Evolutionary conservation across 106 monocot species (phyloP).

Genomic region (Apostasia shenzhenica): DNA sequence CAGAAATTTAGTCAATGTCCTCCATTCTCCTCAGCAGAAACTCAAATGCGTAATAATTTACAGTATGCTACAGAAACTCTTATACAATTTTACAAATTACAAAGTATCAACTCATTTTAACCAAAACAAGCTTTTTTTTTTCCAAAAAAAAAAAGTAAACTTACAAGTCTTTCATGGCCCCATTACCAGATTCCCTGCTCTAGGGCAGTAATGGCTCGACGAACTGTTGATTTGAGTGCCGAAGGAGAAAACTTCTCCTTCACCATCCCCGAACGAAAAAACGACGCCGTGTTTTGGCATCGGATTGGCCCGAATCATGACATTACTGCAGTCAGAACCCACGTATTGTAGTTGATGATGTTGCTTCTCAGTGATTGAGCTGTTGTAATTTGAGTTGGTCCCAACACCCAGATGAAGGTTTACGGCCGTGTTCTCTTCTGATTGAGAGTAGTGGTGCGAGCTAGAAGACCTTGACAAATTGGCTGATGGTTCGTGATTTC

Average conservation of each 20-base stretch:
- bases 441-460: constrained; percentile 22
- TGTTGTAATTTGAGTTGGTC: constrained; percentile 29
- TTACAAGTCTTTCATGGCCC: not conserved
- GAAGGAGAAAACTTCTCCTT: constrained; percentile 57
- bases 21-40: too few relatives aligned
- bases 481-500: constrained; percentile 7
- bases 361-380: constrained; percentile 14
- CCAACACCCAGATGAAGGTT: constrained; percentile 86
- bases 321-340: constrained; percentile 18
- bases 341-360: constrained; percentile 19
- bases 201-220: constrained; percentile 41
- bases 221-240: constrained; percentile 32
- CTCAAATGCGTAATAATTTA: too few relatives aligned
- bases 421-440: constrained; percentile 37
- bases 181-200: constrained; percentile 35
- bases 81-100: too few relatives aligned
- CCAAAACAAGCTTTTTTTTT: too few relatives aligned
- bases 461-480: constrained; percentile 21
- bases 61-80: too few relatives aligned
- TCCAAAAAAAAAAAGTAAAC: too few relatives aligned
- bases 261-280: constrained; percentile 31
- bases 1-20: too few relatives aligned
- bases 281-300: constrained; percentile 13
- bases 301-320: constrained; percentile 17
- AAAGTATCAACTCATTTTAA: too few relatives aligned